A percentile compares a stretch with the other conserved stretches of the same genome.
Evolutionary conservation across 148 eudicot species (phyloP).

Genomic region (Rheum nobile): DNA sequence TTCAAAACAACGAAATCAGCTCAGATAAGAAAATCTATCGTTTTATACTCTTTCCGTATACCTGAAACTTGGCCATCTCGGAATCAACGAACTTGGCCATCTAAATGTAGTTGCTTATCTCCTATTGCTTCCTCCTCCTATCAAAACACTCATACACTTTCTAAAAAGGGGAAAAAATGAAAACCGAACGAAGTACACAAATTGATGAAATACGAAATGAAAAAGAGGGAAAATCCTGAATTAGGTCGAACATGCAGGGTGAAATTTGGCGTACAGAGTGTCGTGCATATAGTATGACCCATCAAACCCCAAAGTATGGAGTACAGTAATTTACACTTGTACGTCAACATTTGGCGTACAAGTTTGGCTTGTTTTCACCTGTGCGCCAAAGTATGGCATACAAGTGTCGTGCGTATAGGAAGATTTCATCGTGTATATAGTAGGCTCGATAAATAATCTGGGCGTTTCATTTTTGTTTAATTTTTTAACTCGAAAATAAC

Average conservation of each 20-base stretch:
- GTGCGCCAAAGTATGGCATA: too few species aligned
- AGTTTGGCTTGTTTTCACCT: too few species aligned
- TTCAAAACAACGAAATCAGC: not conserved
- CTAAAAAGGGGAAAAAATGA: constrained; percentile 21
- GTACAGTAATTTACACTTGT: too few species aligned
- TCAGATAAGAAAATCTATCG: not conserved
- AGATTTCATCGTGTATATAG: too few species aligned
- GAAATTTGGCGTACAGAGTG: too few species aligned
- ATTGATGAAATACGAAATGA: not conserved
- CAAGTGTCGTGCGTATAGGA: too few species aligned
- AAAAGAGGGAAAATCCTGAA: not conserved
- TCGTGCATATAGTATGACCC: too few species aligned
- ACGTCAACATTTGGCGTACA: too few species aligned
- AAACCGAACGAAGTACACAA: not conserved
- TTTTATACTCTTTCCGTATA: constrained; percentile 6
- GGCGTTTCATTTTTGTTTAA: too few species aligned
- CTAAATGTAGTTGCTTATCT: constrained; percentile 70
- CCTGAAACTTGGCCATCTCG: constrained; percentile 88
- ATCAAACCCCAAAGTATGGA: too few species aligned
- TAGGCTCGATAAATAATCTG: too few species aligned
- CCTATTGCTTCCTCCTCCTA: constrained; percentile 51
- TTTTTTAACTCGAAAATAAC: too few species aligned
- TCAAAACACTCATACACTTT: constrained; percentile 79
- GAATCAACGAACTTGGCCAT: constrained; percentile 56
- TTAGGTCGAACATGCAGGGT: constrained; percentile 55